Conservation (phyloP, 805 yeast genomes). For the Monosporozyma unispora region DNA sequence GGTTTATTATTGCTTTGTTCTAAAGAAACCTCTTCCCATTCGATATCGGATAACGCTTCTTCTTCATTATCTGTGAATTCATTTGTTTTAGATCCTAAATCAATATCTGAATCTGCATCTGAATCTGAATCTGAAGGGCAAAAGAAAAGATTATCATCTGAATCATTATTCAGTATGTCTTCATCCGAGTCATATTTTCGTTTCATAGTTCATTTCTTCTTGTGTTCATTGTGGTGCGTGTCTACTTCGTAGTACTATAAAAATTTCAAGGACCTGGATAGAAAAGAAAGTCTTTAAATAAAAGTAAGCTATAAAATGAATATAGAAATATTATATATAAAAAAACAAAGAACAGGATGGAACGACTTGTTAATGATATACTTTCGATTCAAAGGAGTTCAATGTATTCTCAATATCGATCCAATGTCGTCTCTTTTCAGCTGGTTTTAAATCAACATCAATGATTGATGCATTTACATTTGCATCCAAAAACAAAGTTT, state of each 20-base stretch:
- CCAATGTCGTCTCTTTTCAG: constrained; percentile 42
- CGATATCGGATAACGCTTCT: constrained; percentile 10
- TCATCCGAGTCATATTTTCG: not conserved
- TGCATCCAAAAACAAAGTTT: not conserved
- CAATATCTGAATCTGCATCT: not conserved
- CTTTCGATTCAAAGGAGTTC: not conserved
- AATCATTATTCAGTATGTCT: not conserved
- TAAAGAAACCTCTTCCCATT: constrained; percentile 26
- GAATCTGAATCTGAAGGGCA: not conserved
- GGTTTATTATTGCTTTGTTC: constrained; percentile 1
- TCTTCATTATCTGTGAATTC: constrained; percentile 1
- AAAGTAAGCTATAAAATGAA: not conserved
- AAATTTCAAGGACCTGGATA: not conserved
- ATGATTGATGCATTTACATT: constrained; percentile 27
- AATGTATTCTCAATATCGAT: constrained; percentile 18
- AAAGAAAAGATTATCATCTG: not conserved
- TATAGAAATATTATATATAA: not conserved
- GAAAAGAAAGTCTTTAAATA: not conserved
- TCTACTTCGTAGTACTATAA: not conserved
- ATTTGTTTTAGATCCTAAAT: not conserved
- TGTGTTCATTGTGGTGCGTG: not conserved
- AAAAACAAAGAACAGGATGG: too few relatives aligned
- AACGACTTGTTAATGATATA: not conserved
- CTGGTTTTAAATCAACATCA: constrained; percentile 48
- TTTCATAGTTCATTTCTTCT: not conserved